Evolutionary conservation across 306 rosid species (phyloP).

Genomic region (Gastrolobium bilobum): DNA sequence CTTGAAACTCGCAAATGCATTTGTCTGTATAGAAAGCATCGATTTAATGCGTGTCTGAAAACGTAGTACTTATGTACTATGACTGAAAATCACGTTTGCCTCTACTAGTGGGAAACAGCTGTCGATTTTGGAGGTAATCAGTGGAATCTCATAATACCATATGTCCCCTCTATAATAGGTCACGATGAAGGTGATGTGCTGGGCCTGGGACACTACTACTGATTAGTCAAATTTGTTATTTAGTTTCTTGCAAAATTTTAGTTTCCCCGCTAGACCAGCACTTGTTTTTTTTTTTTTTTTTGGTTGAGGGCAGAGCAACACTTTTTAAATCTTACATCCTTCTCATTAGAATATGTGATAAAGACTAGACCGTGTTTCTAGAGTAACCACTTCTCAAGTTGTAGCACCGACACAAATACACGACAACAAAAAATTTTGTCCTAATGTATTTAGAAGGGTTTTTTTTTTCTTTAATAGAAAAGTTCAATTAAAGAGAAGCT

Average conservation of each 20-base stretch:
- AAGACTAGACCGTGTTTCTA: slow-evolving; percentile 7
- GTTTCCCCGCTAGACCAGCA: background rate
- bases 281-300: no score
- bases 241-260: background rate
- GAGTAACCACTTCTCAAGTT: background rate
- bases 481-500: background rate
- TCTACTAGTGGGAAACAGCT: background rate
- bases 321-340: no score
- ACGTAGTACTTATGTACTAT: no score
- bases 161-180: background rate
- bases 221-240: background rate
- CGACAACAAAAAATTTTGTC: background rate
- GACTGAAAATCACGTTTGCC: no score
- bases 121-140: slow-evolving; percentile 28
- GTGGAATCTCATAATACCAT: background rate
- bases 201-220: background rate
- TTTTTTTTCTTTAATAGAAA: background rate
- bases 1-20: no score
- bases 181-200: background rate
- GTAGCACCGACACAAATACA: background rate
- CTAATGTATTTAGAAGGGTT: background rate
- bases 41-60: no score
- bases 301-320: no score
- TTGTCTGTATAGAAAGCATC: no score
- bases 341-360: no score